Evolutionary conservation across 208 protist species (phyloP), one percentile per base, ranked within the genome.

Genomic region (Trypanosoma rangeli): DNA sequence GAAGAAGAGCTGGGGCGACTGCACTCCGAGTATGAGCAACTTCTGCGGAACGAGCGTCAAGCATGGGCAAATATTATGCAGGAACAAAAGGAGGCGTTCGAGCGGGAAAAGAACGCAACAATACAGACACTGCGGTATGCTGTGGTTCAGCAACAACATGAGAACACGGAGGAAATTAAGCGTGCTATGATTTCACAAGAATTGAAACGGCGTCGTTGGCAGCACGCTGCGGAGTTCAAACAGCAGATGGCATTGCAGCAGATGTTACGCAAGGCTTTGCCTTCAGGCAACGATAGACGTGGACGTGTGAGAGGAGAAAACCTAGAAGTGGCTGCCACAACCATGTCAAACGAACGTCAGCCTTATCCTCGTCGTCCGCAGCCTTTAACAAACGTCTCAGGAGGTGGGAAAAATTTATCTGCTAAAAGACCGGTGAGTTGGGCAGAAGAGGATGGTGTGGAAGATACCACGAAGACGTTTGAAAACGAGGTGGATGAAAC

Each of bases 41-140:
- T 67, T 39, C 73, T 87, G 63, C 85, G 85, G 12, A 61, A 77
- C 24, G 90, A 95, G 72, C 79, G 75, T 18, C 74, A 48, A 1
- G 85, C 87, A 31, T 93, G 90, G 70, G 68, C 62, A n/a, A 71
- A 83, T 20, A 64, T 87, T 1, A 77, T 95, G 58, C 59, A 84
- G 52, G 73, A 85, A 37, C 85, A 95, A 56, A 81, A 70, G 26
- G 74, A 83, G 37, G 74, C 84, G 24, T 55, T 93, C 46, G 39
- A 71, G 16, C 33, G 26, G 20, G 72, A 77, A 24, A 77, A 71
- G 29, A 42, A n/a, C 7, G 64, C 35, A 16, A 39, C 65, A 1
- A 24, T 71, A 0, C 57, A 77, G 44, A n/a, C 48, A 35, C 20
- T 71, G 12, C 72, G 52, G 15, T 26, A 50, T 46, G 31, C 22